Evolutionary conservation across 2,329 filamentous ascomycete species (phyloP).

Genomic region (Diplodia corticola): DNA sequence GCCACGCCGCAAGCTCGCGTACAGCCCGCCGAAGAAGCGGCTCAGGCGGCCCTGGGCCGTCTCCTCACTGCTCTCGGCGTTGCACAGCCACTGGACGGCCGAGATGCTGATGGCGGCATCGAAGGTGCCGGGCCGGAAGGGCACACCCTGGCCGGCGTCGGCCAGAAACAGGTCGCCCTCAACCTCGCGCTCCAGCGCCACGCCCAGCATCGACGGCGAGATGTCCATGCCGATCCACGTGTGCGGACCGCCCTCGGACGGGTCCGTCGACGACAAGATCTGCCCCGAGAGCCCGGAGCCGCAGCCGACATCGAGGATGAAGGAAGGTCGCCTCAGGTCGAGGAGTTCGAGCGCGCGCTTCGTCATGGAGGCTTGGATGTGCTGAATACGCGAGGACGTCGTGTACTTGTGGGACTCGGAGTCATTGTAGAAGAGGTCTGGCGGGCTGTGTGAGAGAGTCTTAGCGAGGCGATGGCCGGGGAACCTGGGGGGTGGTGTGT

Average conservation of each 20-base stretch:
- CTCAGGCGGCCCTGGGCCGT: slow-evolving; percentile 74
- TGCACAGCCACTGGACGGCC: slow-evolving; percentile 98
- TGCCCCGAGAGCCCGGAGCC: slow-evolving; percentile 93
- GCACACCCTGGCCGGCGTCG: slow-evolving; percentile 93
- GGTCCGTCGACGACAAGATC: slow-evolving; percentile 73
- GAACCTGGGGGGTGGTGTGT: slow-evolving; percentile 5
- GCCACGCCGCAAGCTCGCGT: slow-evolving; percentile 78
- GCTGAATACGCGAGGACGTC: slow-evolving; percentile 90
- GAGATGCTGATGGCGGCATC: slow-evolving; percentile 94
- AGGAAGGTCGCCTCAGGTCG: slow-evolving; percentile 71
- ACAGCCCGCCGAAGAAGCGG: slow-evolving; percentile 90
- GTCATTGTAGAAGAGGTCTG: slow-evolving; percentile 98
- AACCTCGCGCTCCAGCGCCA: slow-evolving; percentile 86
- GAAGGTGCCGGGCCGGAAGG: slow-evolving; percentile 88
- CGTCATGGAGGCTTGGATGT: slow-evolving; percentile 94
- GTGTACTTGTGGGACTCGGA: slow-evolving; percentile 96
- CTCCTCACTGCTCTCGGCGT: slow-evolving; percentile 86
- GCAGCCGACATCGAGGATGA: slow-evolving; percentile 96
- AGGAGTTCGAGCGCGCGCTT: slow-evolving; percentile 90
- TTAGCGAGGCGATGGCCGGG: slow-evolving; percentile 29
- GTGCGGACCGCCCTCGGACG: slow-evolving; percentile 78
- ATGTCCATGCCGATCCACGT: slow-evolving; percentile 98
- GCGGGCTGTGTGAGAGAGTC: slow-evolving; percentile 60
- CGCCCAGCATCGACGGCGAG: slow-evolving; percentile 91
- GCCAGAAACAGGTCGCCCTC: slow-evolving; percentile 92